phyloP scores from a whole-genome alignment of 805 yeast species.

The Pachysolen tannophilus region DNA sequence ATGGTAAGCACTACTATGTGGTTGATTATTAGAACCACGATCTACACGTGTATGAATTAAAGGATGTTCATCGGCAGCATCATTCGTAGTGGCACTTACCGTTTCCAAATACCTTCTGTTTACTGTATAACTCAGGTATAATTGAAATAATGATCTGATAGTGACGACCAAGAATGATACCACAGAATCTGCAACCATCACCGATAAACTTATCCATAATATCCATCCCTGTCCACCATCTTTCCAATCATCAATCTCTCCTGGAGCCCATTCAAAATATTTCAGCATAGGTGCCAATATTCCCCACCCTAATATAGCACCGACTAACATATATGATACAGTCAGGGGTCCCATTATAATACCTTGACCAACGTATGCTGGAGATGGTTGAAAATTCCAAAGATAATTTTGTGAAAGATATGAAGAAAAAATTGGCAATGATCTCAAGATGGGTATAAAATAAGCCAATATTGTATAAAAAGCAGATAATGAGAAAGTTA shows the following conservation, averaged over 20 bases:
- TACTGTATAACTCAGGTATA: background rate
- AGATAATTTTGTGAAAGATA: conserved; percentile 53
- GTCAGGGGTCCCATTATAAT: conserved; percentile 95
- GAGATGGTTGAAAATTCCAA: conserved; percentile 93
- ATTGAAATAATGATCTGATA: conserved; percentile 27
- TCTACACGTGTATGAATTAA: conserved; percentile 2
- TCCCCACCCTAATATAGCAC: conserved; percentile 89
- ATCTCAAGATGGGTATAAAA: conserved; percentile 61
- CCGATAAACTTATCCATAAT: conserved; percentile 85
- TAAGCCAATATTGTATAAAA: conserved; percentile 64
- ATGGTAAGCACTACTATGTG: no score
- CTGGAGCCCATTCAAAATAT: conserved; percentile 76
- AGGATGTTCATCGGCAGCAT: background rate
- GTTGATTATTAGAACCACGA: no score
- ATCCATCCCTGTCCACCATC: conserved; percentile 97
- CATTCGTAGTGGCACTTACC: background rate
- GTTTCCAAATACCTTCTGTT: background rate
- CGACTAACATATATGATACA: conserved; percentile 83
- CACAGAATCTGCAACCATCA: conserved; percentile 88
- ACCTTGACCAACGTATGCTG: conserved; percentile 97
- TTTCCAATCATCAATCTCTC: conserved; percentile 87
- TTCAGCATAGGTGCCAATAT: conserved; percentile 77
- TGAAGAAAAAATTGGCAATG: conserved; percentile 71
- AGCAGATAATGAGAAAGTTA: conserved; percentile 65
- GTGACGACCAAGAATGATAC: conserved; percentile 68